Conservation (phyloP, 2,329 filamentous ascomycete genomes). For the Penicillium corylophilum region DNA sequence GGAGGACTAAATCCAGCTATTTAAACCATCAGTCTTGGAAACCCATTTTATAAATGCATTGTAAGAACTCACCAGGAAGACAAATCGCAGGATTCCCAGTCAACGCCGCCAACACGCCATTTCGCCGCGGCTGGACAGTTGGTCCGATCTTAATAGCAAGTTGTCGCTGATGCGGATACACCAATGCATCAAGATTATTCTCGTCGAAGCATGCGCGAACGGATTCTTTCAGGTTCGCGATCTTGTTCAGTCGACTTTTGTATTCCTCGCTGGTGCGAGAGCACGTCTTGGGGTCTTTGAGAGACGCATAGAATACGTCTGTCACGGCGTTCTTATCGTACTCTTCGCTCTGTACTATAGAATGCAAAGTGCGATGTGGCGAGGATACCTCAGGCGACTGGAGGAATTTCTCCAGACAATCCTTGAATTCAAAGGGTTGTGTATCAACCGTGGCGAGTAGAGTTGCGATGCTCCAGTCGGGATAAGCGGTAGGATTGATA, state of each 20-base stretch:
- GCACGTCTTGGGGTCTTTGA: slow-evolving; percentile 52
- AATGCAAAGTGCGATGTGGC: slow-evolving; percentile 42
- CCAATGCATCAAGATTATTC: slow-evolving; percentile 55
- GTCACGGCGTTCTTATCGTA: slow-evolving; percentile 56
- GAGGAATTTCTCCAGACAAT: slow-evolving; percentile 58
- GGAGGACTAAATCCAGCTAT: slow-evolving; percentile 50
- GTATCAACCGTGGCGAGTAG: slow-evolving; percentile 54
- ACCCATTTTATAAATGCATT: neutral
- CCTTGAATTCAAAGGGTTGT: slow-evolving; percentile 60
- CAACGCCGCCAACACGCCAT: slow-evolving; percentile 56
- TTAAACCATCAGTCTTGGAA: slow-evolving; percentile 13
- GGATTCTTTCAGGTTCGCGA: slow-evolving; percentile 53
- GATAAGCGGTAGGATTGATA: slow-evolving; percentile 47
- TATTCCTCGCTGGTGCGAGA: slow-evolving; percentile 56
- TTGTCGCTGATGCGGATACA: slow-evolving; percentile 66
- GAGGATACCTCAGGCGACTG: slow-evolving; percentile 31
- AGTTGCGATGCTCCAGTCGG: slow-evolving; percentile 14
- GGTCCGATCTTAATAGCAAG: slow-evolving; percentile 60
- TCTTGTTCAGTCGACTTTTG: slow-evolving; percentile 45
- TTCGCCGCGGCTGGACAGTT: slow-evolving; percentile 59
- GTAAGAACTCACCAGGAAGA: slow-evolving; percentile 30
- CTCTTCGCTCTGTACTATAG: slow-evolving; percentile 52
- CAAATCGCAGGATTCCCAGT: slow-evolving; percentile 55
- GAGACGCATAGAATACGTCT: slow-evolving; percentile 57
- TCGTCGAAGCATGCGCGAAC: slow-evolving; percentile 52